phyloP scores from a whole-genome alignment of 805 yeast species.

The Candida argentea region DNA sequence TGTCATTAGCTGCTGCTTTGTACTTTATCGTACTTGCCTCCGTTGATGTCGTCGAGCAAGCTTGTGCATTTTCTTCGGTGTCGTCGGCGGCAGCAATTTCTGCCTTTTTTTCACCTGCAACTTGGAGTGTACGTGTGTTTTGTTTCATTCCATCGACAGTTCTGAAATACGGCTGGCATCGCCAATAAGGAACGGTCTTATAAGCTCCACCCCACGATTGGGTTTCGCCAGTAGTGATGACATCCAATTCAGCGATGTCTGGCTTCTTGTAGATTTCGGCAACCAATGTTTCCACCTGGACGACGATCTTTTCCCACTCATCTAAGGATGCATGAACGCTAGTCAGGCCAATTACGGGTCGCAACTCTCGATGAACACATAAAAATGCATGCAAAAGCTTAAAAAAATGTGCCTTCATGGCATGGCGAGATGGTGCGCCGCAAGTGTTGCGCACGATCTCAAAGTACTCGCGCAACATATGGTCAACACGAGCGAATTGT shows the following conservation, averaged over 20 bases:
- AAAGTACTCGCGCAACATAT: conserved; percentile 73
- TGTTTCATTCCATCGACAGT: conserved; percentile 67
- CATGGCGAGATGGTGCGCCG: conserved; percentile 65
- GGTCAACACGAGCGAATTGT: conserved; percentile 80
- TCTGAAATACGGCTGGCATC: conserved; percentile 92
- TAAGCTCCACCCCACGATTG: conserved; percentile 77
- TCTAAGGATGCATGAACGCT: conserved; percentile 28
- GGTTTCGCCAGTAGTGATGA: conserved; percentile 37
- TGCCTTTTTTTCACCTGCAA: conserved; percentile 21
- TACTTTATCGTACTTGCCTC: background rate
- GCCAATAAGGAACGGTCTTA: conserved; percentile 83
- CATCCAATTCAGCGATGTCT: conserved; percentile 48
- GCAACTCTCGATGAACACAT: conserved; percentile 62
- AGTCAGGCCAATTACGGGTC: conserved; percentile 57
- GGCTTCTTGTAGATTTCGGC: conserved; percentile 40
- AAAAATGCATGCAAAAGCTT: conserved; percentile 77
- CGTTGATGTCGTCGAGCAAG: conserved; percentile 1
- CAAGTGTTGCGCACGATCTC: conserved; percentile 60
- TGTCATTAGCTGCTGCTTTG: background rate
- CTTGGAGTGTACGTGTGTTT: conserved; percentile 25
- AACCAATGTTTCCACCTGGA: conserved; percentile 59
- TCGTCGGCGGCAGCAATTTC: conserved; percentile 1
- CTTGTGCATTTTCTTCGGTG: conserved; percentile 1
- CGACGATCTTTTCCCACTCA: conserved; percentile 44
- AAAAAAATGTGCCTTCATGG: conserved; percentile 91